A percentile compares a stretch with the other conserved stretches of the same genome.
phyloP scores from a whole-genome alignment of 371 early-diverging fungal species.

The Rhizopus microsporus region DNA sequence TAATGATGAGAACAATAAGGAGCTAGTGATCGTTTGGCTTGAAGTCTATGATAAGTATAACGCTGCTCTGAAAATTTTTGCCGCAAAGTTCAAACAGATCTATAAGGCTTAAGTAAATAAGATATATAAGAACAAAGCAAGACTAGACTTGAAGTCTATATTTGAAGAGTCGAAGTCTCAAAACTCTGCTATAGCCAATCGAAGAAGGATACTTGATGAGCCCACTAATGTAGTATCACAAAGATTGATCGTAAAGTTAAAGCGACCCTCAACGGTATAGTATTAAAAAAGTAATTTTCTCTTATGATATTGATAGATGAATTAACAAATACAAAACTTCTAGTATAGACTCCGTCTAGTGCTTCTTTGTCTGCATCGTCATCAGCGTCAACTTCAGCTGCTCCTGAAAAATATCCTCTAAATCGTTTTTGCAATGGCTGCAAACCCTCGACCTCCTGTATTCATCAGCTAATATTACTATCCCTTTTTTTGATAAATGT shows the following conservation, averaged over 20 bases:
- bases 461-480: too few species aligned
- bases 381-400: constrained; percentile 10
- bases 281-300: constrained; percentile 16
- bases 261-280: constrained; percentile 16
- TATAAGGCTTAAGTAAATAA: constrained; percentile 17
- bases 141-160: constrained; percentile 14
- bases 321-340: constrained; percentile 13
- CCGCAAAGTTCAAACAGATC: constrained; percentile 18
- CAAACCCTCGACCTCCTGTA: too few species aligned
- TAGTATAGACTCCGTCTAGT: constrained; percentile 14
- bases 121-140: constrained; percentile 12
- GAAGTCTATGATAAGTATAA: constrained; percentile 15
- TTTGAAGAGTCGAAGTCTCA: constrained; percentile 19
- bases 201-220: constrained; percentile 15
- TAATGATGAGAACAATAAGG: constrained; percentile 16
- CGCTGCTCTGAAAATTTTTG: constrained; percentile 17
- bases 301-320: constrained; percentile 10
- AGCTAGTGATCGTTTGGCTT: constrained; percentile 16
- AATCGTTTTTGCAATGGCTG: too few species aligned
- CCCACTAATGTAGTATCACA: constrained; percentile 11
- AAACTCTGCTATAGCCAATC: constrained; percentile 15
- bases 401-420: not conserved
- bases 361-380: constrained; percentile 12
- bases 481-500: too few species aligned
- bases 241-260: constrained; percentile 17